A percentile compares a stretch with the other conserved stretches of the same genome.
phyloP scores from a whole-genome alignment of 495 filamentous ascomycete genomes.

The Viridothelium virens region DNA sequence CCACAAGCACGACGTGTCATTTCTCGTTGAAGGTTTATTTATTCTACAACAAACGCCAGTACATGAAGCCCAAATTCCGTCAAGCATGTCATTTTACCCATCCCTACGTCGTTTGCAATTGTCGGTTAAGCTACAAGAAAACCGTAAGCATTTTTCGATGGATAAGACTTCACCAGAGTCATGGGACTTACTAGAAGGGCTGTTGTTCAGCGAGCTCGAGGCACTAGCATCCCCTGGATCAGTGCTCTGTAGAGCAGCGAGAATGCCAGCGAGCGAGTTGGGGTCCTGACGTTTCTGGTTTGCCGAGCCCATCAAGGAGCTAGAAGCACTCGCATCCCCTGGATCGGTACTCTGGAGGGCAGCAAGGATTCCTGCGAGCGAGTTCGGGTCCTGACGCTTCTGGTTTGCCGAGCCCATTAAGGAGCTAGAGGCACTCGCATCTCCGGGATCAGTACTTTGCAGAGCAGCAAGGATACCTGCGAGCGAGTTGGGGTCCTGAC shows the following conservation, averaged over 20 bases:
- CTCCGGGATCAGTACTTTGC: not conserved
- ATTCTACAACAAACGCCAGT: not conserved
- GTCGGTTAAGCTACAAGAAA: not conserved
- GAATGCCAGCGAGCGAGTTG: not conserved
- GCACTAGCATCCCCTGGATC: not conserved
- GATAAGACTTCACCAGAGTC: too few species aligned
- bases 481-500: slow-evolving; percentile 1
- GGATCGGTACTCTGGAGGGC: not conserved
- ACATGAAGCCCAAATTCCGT: not conserved
- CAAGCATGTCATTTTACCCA: not conserved
- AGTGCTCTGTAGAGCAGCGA: not conserved
- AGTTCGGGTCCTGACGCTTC: not conserved
- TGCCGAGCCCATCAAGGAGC: not conserved
- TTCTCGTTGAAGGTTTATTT: not conserved
- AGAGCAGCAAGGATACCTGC: not conserved
- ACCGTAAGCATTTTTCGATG: not conserved
- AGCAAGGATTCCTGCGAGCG: not conserved
- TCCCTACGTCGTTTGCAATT: not conserved
- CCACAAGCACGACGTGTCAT: slow-evolving; percentile 9
- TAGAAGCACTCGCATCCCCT: not conserved
- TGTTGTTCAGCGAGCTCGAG: not conserved
- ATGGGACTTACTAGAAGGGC: not conserved
- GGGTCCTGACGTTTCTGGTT: slow-evolving; percentile 4
- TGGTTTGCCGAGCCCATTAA: not conserved
- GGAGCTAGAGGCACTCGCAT: slow-evolving; percentile 1